These are phyloP conservation scores for Gentiana dahurica DNA, from an alignment of 257 asterid species.

Conservation along the genomic window DNA sequence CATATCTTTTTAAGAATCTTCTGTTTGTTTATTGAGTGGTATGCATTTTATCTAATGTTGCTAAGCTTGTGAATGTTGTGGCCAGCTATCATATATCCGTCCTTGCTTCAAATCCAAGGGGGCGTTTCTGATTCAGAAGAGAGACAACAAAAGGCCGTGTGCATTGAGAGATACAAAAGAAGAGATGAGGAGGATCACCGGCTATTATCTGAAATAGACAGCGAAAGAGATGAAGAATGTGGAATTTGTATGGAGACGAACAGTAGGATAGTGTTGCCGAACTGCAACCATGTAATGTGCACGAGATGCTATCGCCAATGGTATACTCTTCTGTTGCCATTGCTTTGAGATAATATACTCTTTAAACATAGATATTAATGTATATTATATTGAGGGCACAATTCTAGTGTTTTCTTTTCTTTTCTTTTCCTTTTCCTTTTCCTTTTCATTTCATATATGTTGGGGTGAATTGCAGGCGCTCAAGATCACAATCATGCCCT, in stretches of 20 bases:
- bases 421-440: no score
- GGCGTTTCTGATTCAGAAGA: constrained; percentile 84
- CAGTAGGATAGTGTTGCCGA: constrained; percentile 75
- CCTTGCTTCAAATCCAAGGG: constrained; percentile 69
- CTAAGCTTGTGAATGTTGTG: constrained; percentile 8
- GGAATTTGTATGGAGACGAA: constrained; percentile 94
- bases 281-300: constrained; percentile 25
- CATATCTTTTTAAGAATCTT: background rate
- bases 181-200: constrained; percentile 58
- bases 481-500: constrained; percentile 93
- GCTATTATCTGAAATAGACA: constrained; percentile 48
- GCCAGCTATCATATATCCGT: constrained; percentile 87
- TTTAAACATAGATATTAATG: no score
- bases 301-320: no score
- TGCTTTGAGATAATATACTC: no score
- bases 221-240: constrained; percentile 92
- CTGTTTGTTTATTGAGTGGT: background rate
- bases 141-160: constrained; percentile 70
- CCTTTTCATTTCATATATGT: no score
- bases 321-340: no score
- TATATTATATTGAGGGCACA: no score
- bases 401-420: no score
- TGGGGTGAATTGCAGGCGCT: constrained; percentile 44
- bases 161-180: constrained; percentile 67
- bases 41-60: background rate